These are phyloP conservation scores for Macadamia tetraphylla DNA, from an alignment of 164 flowering plant species.

Conservation along the genomic window DNA sequence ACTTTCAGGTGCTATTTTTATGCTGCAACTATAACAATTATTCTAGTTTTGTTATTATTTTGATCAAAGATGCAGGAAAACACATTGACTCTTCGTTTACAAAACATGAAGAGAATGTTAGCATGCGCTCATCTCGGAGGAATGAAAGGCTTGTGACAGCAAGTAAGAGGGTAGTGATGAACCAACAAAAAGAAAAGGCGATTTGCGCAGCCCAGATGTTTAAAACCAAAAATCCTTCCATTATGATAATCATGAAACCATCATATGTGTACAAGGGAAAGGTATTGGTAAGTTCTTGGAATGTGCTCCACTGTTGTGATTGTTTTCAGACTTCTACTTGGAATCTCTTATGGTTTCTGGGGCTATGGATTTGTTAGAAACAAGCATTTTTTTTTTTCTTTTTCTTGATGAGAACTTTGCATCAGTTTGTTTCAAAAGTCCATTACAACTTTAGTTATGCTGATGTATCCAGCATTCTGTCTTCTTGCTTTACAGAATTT, in stretches of 20 bases:
- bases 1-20: too few relatives aligned
- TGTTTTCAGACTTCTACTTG: too few relatives aligned
- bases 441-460: too few relatives aligned
- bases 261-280: not conserved
- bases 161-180: not conserved
- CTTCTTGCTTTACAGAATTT: conserved; percentile 11
- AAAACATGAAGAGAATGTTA: not conserved
- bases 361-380: too few relatives aligned
- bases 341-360: too few relatives aligned
- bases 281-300: not conserved
- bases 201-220: not conserved
- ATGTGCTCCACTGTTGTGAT: not conserved
- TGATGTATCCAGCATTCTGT: too few relatives aligned
- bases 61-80: not conserved
- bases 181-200: not conserved
- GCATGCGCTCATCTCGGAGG: not conserved
- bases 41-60: too few relatives aligned
- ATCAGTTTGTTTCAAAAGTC: not conserved
- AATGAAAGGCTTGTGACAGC: not conserved
- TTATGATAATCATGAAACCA: not conserved
- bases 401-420: not conserved
- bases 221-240: not conserved
- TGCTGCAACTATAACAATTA: too few relatives aligned
- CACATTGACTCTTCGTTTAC: not conserved
- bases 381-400: not conserved